These are phyloP conservation scores for Boletus chippewaensis DNA, from an alignment of 1,284 basidiomycete species.

Conservation along the genomic window DNA sequence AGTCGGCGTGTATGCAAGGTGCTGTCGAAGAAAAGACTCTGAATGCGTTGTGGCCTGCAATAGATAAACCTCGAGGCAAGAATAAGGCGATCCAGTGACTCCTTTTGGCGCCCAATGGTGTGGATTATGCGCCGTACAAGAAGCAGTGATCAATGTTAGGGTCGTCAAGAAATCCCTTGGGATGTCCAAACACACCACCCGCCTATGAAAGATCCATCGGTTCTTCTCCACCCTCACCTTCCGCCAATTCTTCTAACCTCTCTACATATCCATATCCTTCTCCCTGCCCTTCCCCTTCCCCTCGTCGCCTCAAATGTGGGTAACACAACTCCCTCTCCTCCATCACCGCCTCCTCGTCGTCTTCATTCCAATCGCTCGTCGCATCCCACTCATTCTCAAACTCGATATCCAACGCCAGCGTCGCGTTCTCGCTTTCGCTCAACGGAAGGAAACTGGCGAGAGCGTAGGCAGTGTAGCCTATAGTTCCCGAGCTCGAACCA, in stretches of 20 bases:
- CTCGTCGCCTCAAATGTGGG: constrained; percentile 22
- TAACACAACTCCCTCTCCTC: constrained; percentile 68
- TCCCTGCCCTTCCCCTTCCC: not conserved
- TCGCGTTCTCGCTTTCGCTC: constrained; percentile 27
- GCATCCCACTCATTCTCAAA: constrained; percentile 93
- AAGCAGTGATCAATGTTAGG: too few relatives aligned
- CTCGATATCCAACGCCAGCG: constrained; percentile 30
- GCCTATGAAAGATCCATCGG: constrained; percentile 50
- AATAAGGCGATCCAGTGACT: too few relatives aligned
- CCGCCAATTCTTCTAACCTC: constrained; percentile 10
- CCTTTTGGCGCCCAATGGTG: too few relatives aligned
- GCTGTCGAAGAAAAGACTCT: too few relatives aligned
- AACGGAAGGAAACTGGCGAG: constrained; percentile 27
- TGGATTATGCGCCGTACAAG: too few relatives aligned
- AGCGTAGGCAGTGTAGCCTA: constrained; percentile 6
- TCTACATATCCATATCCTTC: not conserved
- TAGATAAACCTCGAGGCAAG: too few relatives aligned
- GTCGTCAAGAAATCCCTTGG: too few relatives aligned
- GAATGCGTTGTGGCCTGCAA: too few relatives aligned
- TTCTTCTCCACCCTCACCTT: constrained; percentile 38
- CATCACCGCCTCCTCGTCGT: constrained; percentile 68
- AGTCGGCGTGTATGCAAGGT: too few relatives aligned
- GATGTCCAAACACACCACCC: not conserved
- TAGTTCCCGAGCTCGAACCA: not conserved
- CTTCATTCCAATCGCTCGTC: constrained; percentile 82